phyloP scores from a whole-genome alignment of 257 asterid genomes.

The Anisodus tanguticus region DNA sequence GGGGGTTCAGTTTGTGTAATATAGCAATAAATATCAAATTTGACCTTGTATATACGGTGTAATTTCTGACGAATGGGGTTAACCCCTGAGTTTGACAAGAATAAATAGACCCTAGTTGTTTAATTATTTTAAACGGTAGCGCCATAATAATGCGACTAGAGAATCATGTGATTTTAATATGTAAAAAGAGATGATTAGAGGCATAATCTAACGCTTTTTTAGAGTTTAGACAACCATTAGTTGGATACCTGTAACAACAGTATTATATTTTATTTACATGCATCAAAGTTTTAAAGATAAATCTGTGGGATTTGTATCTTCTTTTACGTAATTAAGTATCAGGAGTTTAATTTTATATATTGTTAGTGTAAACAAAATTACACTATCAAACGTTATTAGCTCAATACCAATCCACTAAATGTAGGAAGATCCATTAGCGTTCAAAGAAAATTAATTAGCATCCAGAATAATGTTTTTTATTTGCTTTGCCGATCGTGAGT shows the following conservation, averaged over 20 bases:
- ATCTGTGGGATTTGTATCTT: background rate
- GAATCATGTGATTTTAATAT: slow-evolving; percentile 5
- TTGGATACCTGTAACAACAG: background rate
- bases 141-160: slow-evolving; percentile 17
- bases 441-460: no score
- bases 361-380: no score
- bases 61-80: no score
- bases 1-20: no score
- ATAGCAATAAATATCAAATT: no score
- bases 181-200: background rate
- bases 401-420: no score
- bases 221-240: background rate
- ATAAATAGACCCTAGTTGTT: slow-evolving; percentile 8
- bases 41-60: no score
- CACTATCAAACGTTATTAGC: no score
- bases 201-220: background rate
- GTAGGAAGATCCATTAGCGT: no score
- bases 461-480: no score
- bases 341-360: background rate
- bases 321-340: background rate
- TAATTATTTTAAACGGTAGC: background rate
- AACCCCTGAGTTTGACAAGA: no score
- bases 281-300: background rate
- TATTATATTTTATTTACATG: background rate
- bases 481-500: no score